Base-by-base conservation (phyloP, 1,139 yeast species). In the Candida glucosophila region DNA sequence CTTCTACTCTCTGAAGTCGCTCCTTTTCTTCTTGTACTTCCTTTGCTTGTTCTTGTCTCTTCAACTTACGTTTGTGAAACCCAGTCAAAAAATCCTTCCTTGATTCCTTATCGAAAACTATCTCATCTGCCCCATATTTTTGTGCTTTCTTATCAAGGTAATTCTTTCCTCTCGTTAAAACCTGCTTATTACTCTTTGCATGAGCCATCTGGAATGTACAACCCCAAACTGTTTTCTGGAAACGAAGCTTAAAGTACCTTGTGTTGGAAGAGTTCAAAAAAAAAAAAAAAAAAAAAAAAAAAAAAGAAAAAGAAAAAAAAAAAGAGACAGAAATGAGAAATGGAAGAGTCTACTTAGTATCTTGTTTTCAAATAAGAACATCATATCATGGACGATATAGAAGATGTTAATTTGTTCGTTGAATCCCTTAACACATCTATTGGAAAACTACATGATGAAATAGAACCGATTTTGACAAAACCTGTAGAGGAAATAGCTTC, bases 41-140 rank as follows among this genome's bases (percentile, higher is more conserved):
- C 37, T 73, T 75, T 0, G 97, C 97, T 39, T 77, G 77, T 55
- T 85, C 88, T 54, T 81, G 82, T 49, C 97, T 68, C 44, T 81
- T 81, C 12, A 88, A 48, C 52, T 90, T 90, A 45, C 98, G 71
- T 55, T 90, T 90, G 52, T 90, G 98, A 49, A 90, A 90, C 17
- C 98, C 98, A 1, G 96, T 90, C 40, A 90, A 60, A 51, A 77
- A 90, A 33, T 88, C 95, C 19, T 62, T 55, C 49, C 95, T 61
- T 14, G 77, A 69, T 19, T 71, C 80, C 38, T 74, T 72, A 53
- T 88, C 90, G 48, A 83, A 88, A 2, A 70, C 73, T 18, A 88
- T 92, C 47, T 83, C 95, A 18, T 73, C 86, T 3, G 77, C 86
- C 17, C 85, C 68, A 40, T 70, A 75, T 42, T 71, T 72, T 41